Evolutionary conservation across 768 basidiomycete species (phyloP), one percentile per base, ranked within the genome.

Genomic region (Boletus sp.): DNA sequence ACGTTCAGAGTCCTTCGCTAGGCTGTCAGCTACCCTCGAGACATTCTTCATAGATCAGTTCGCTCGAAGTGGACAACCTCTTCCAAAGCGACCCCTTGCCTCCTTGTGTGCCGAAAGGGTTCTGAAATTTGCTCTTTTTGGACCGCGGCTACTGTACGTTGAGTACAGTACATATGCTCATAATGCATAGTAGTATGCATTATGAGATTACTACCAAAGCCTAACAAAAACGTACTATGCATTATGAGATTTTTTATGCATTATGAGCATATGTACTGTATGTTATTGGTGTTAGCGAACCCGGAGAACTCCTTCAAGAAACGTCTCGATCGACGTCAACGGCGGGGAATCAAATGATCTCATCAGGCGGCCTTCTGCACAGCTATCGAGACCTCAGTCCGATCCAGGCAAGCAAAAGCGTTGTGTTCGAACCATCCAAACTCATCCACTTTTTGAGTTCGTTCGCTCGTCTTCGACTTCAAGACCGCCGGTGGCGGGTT

Each of bases 361-460:
- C 47, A 72, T 88, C 23, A 77, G 81, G 8, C 79, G 81, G 45
- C 66, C 73, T 17, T 72, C 72, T 27, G 68, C 69, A n/a, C 71
- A 66, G 52, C 55, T 76, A 6, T 69, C 71, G 41, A 68, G 54
- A 35, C 64, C 55, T 45, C 65, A 55, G 50, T 55, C 59, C 11
- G 63, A 64, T 8, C 56, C 55, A n/a, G 57, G 42, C 69, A 78
- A 51, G 53, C 83, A 83, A 62, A 79, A 79, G 82, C 27, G 79
- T 85, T 30, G 88, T 89, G 53, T 73, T 81, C n/a, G 75, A 78
- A 38, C 77, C 85, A 2, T 85, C 87, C 8, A 81, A 85, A 33
- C 74, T 88, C 32, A 75, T 90, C 39, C 39, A 75, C 79, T 25
- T 0, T 89, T 89, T 64, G 75, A 83, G 30, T 69, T 81, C 25